Evolutionary conservation across 306 rosid genomes (phyloP).

Genomic region (Begonia masoniana): DNA sequence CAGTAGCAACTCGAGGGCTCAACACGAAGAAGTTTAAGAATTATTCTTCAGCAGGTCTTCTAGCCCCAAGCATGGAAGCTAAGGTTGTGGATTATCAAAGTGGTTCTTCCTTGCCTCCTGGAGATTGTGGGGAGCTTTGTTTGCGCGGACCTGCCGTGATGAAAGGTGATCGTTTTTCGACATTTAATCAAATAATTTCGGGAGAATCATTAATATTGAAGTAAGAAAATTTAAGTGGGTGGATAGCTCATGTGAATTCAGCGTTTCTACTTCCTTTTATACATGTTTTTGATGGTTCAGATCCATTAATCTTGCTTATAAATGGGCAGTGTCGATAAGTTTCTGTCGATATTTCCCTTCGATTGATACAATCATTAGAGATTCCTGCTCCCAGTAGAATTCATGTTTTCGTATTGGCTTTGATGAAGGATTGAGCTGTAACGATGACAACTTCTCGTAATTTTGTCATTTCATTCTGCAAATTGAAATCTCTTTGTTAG

Average conservation of each 20-base stretch:
- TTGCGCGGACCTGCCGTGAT: slow-evolving; percentile 66
- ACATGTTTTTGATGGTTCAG: too few species aligned
- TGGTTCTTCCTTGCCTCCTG: slow-evolving; percentile 56
- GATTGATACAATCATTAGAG: too few species aligned
- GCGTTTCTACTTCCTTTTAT: too few species aligned
- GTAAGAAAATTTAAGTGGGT: too few species aligned
- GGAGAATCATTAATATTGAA: too few species aligned
- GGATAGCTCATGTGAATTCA: too few species aligned
- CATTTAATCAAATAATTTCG: not conserved
- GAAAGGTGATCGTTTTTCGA: slow-evolving; percentile 34
- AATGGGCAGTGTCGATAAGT: not conserved
- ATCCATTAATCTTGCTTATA: too few species aligned
- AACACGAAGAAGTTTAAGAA: slow-evolving; percentile 45
- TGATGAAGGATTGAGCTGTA: not conserved
- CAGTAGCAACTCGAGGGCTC: slow-evolving; percentile 76
- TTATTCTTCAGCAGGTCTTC: slow-evolving; percentile 59
- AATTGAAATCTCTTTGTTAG: too few species aligned
- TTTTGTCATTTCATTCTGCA: too few species aligned
- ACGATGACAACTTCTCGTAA: too few species aligned
- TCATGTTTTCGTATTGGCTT: not conserved
- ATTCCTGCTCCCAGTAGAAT: not conserved
- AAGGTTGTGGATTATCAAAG: slow-evolving; percentile 60
- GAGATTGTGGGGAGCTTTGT: slow-evolving; percentile 71
- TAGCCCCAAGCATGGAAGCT: slow-evolving; percentile 83
- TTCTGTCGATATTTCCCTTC: not conserved